These are phyloP conservation scores for Tetrahymena thermophila DNA, from an alignment of 73 alveolate species.

Conservation along the genomic window DNA sequence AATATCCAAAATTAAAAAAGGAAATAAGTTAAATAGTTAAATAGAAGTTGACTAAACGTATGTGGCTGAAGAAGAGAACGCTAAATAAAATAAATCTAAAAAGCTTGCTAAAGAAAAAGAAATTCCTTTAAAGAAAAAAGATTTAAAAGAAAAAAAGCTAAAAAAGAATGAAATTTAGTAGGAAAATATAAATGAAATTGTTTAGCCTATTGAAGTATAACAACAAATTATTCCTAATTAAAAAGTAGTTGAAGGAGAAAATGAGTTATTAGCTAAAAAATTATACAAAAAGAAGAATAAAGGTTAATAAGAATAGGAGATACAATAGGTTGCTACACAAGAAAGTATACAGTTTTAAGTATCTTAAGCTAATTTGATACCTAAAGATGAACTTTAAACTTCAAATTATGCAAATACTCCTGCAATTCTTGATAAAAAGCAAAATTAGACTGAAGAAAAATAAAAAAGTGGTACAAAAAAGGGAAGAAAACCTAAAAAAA, in stretches of 20 bases:
- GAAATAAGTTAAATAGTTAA: neutral
- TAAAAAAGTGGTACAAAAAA: neutral
- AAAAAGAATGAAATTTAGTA: neutral
- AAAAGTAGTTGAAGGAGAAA: neutral
- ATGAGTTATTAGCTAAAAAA: neutral
- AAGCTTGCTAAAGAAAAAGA: neutral
- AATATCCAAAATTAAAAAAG: neutral
- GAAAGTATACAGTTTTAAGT: neutral
- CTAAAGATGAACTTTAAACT: neutral
- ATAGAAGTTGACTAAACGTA: neutral
- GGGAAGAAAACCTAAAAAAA: neutral
- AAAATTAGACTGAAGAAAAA: neutral
- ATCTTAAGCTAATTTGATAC: neutral
- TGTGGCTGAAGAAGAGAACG: neutral
- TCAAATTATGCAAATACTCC: neutral
- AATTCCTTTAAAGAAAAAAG: neutral
- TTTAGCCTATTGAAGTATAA: neutral
- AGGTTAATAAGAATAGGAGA: neutral
- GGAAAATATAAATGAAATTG: neutral
- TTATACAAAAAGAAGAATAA: neutral
- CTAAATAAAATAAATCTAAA: neutral
- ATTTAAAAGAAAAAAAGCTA: neutral
- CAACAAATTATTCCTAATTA: neutral
- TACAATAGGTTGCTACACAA: neutral
- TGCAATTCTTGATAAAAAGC: neutral